These are phyloP conservation scores for Poronia punctata DNA, from an alignment of 495 filamentous ascomycete species.

Conservation along the genomic window DNA sequence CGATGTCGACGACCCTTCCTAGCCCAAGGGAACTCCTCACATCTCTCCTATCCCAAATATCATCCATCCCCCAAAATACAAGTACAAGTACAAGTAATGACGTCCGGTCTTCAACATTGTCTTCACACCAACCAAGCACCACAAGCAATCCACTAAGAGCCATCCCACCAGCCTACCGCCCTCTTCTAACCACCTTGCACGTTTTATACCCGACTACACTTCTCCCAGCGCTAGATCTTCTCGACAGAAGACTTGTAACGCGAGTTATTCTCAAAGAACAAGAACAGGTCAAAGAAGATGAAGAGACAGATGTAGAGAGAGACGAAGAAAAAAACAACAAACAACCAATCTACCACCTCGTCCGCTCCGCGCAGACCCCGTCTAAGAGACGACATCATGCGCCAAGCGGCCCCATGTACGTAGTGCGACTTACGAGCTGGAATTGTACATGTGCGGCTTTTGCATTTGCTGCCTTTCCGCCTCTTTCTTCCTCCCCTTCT, in stretches of 20 bases:
- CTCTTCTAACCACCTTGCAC: conserved; percentile 53
- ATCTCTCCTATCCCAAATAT: conserved; percentile 37
- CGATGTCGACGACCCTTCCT: conserved; percentile 25
- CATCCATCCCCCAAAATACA: conserved; percentile 25
- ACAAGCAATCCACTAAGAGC: conserved; percentile 32
- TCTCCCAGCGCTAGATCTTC: conserved; percentile 72
- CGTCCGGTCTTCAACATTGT: neutral
- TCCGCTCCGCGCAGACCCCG: conserved; percentile 28
- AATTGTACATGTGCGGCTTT: conserved; percentile 85
- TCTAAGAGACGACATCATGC: conserved; percentile 15
- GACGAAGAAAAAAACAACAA: neutral
- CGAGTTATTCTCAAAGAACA: conserved; percentile 15
- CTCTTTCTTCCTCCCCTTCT: conserved; percentile 42
- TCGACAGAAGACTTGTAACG: conserved; percentile 66
- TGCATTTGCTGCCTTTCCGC: conserved; percentile 59
- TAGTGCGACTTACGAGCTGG: conserved; percentile 71
- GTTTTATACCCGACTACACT: conserved; percentile 54
- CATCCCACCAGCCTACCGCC: conserved; percentile 30
- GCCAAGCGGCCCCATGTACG: conserved; percentile 42
- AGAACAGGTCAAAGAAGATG: neutral
- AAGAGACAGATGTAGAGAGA: neutral
- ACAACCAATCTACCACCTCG: conserved; percentile 25
- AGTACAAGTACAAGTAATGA: neutral
- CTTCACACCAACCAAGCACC: conserved; percentile 1
- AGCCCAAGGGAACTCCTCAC: conserved; percentile 37